These are phyloP conservation scores for Penicillium dipodomyicola DNA, from an alignment of 495 filamentous ascomycete species.

Conservation along the genomic window DNA sequence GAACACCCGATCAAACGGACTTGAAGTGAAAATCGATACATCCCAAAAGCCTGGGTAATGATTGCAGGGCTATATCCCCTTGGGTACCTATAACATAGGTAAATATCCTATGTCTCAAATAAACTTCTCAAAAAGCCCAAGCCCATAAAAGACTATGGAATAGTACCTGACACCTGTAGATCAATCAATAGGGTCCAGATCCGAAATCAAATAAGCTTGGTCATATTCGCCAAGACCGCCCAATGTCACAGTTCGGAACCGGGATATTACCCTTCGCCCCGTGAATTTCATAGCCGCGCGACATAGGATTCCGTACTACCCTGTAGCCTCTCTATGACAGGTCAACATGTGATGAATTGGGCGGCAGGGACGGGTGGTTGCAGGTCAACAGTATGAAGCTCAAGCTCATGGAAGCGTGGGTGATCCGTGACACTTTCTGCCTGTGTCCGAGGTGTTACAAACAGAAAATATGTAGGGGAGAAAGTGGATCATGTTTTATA, in stretches of 20 bases:
- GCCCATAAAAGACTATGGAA: not conserved
- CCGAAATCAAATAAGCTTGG: not conserved
- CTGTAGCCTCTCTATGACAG: conserved; percentile 1
- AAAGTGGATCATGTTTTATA: conserved; percentile 8
- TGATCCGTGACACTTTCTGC: conserved; percentile 7
- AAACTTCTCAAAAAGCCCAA: not conserved
- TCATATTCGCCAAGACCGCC: conserved; percentile 4
- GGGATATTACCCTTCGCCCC: not conserved
- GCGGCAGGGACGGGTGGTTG: conserved; percentile 19
- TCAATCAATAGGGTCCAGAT: not conserved
- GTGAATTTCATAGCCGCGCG: conserved; percentile 10
- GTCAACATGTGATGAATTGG: conserved; percentile 18
- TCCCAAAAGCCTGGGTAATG: conserved; percentile 5
- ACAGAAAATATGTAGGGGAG: conserved; percentile 6
- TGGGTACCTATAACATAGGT: not conserved
- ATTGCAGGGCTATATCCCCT: not conserved
- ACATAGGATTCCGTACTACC: not conserved
- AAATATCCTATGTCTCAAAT: not conserved
- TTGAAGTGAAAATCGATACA: conserved; percentile 18
- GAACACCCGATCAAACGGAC: conserved; percentile 8
- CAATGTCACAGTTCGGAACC: conserved; percentile 7
- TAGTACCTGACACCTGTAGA: too few relatives aligned
- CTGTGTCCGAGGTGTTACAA: conserved; percentile 18
- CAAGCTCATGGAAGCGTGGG: conserved; percentile 16
- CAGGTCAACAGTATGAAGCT: conserved; percentile 9